These are phyloP conservation scores for Nothopassalora personata DNA, from an alignment of 2,329 filamentous ascomycete species.

Conservation along the genomic window DNA sequence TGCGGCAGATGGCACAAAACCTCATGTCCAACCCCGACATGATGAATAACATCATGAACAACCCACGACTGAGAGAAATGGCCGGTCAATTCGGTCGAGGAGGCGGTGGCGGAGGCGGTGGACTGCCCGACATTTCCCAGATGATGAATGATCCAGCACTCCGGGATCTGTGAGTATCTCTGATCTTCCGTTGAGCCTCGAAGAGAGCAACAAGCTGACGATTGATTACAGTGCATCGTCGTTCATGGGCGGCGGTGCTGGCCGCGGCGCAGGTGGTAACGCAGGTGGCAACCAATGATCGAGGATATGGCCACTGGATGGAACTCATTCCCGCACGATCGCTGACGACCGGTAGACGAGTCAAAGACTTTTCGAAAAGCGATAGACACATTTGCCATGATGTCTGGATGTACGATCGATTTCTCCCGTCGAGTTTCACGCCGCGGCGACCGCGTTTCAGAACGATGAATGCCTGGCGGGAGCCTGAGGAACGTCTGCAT, in stretches of 20 bases:
- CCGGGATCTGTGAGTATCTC: constrained; percentile 75
- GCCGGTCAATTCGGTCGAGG: constrained; percentile 66
- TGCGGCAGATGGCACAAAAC: constrained; percentile 93
- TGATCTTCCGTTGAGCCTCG: background rate
- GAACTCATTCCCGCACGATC: background rate
- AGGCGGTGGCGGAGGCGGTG: constrained; percentile 49
- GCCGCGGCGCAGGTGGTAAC: constrained; percentile 23
- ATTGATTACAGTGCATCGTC: constrained; percentile 45
- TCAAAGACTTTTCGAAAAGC: background rate
- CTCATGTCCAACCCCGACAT: constrained; percentile 90
- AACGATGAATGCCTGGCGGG: background rate
- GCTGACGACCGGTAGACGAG: constrained; percentile 1
- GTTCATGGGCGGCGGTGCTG: constrained; percentile 59
- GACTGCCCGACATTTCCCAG: constrained; percentile 79
- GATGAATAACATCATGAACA: constrained; percentile 89
- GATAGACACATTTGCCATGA: background rate
- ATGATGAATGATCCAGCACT: constrained; percentile 91
- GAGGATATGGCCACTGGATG: background rate
- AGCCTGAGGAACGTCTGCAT: background rate
- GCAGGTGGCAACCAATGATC: constrained; percentile 13
- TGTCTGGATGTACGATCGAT: background rate
- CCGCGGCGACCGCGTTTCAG: background rate
- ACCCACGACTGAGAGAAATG: constrained; percentile 84
- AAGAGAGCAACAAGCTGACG: constrained; percentile 13
- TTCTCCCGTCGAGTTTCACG: background rate